A percentile compares a stretch with the other conserved stretches of the same genome.
Evolutionary conservation across 116 monocot genomes (phyloP).

Genomic region (Iris pallida): DNA sequence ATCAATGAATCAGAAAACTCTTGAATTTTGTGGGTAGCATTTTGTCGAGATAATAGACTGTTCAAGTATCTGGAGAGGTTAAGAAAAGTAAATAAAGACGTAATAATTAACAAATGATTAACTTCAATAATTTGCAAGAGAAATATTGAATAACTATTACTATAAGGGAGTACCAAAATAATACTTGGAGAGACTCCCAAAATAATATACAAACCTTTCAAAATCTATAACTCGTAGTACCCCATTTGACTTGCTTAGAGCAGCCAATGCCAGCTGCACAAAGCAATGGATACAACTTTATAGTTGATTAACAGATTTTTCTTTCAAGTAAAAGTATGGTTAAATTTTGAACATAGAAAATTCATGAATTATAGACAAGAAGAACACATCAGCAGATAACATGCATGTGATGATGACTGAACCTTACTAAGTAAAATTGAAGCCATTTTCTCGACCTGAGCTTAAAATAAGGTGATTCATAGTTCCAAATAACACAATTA

Average conservation of each 20-base stretch:
- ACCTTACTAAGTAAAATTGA: no score
- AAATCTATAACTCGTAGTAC: conserved; percentile 56
- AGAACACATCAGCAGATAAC: no score
- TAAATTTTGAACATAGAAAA: neutral
- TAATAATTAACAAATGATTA: neutral
- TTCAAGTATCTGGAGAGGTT: conserved; percentile 62
- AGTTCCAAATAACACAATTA: no score
- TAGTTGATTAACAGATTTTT: neutral
- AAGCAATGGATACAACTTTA: neutral
- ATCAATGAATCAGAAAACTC: conserved; percentile 40
- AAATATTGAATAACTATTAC: neutral
- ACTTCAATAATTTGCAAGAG: neutral
- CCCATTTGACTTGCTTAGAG: conserved; percentile 66
- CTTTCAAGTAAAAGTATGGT: neutral
- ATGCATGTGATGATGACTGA: neutral
- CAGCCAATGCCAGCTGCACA: conserved; percentile 75
- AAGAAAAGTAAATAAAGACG: conserved; percentile 1
- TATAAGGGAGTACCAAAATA: neutral
- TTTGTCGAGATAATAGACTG: conserved; percentile 33
- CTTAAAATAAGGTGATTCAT: no score
- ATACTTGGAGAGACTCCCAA: neutral
- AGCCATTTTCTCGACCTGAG: no score
- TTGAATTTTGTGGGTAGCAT: conserved; percentile 19
- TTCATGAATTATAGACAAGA: no score
- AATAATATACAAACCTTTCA: conserved; percentile 53